Conservation (phyloP, 2,329 filamentous ascomycete species). For the Colletotrichum sp. region DNA sequence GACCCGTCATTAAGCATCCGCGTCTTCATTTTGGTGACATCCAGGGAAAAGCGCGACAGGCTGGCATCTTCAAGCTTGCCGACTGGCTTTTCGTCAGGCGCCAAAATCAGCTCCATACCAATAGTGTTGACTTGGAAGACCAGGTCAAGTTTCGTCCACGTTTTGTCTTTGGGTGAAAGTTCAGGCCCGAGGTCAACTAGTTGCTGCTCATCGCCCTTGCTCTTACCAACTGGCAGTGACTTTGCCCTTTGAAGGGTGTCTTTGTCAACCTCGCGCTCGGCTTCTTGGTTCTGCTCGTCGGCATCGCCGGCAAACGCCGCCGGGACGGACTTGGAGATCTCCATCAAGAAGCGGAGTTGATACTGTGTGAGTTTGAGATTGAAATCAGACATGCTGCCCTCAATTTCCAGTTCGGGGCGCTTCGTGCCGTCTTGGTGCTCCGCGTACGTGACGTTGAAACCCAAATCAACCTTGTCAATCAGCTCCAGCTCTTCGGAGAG, state of each 20-base stretch:
- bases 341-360: slow-evolving; percentile 87
- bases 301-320: slow-evolving; percentile 81
- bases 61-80: slow-evolving; percentile 79
- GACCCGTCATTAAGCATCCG: slow-evolving; percentile 92
- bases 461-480: slow-evolving; percentile 95
- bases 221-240: slow-evolving; percentile 37
- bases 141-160: slow-evolving; percentile 93
- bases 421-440: slow-evolving; percentile 81
- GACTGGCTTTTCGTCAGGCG: slow-evolving; percentile 77
- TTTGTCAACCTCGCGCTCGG: slow-evolving; percentile 74
- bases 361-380: slow-evolving; percentile 89
- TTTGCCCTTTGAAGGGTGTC: slow-evolving; percentile 53
- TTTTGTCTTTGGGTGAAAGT: slow-evolving; percentile 68
- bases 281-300: slow-evolving; percentile 75
- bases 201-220: slow-evolving; percentile 39
- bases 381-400: slow-evolving; percentile 90
- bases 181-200: slow-evolving; percentile 70
- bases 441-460: slow-evolving; percentile 89
- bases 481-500: slow-evolving; percentile 88
- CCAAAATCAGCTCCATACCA: slow-evolving; percentile 85
- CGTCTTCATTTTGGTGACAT: slow-evolving; percentile 90
- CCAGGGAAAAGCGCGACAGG: slow-evolving; percentile 91
- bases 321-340: slow-evolving; percentile 86
- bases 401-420: slow-evolving; percentile 88
- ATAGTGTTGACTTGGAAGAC: slow-evolving; percentile 89